Conservation (phyloP, 768 basidiomycete species). For the Psilocybe sp. region DNA sequence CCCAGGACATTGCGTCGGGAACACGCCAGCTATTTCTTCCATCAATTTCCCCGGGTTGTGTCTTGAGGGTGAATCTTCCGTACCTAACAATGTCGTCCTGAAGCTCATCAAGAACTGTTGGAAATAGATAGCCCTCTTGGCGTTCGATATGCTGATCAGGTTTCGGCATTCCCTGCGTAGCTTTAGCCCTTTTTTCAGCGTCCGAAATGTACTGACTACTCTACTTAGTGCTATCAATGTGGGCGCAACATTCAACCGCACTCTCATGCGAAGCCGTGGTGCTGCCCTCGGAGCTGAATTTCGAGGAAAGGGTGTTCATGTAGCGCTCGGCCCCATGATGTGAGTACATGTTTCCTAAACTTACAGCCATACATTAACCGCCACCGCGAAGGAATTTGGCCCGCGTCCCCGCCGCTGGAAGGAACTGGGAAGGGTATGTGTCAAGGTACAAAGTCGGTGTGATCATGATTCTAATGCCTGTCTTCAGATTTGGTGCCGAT, state of each 20-base stretch:
- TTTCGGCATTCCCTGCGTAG: slow-evolving; percentile 50
- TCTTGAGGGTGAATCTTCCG: slow-evolving; percentile 35
- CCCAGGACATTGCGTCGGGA: slow-evolving; percentile 46
- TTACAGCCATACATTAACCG: neutral
- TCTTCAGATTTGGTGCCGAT: slow-evolving; percentile 44
- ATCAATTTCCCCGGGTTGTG: slow-evolving; percentile 51
- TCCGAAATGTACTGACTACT: neutral
- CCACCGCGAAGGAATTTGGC: slow-evolving; percentile 35
- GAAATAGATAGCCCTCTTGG: slow-evolving; percentile 43
- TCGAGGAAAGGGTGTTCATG: slow-evolving; percentile 57
- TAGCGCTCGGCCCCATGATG: slow-evolving; percentile 52
- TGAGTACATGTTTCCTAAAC: slow-evolving; percentile 14
- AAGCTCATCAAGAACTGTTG: neutral
- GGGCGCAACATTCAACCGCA: slow-evolving; percentile 52
- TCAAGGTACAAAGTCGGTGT: neutral
- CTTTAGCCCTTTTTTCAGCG: slow-evolving; percentile 5
- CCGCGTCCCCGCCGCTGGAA: slow-evolving; percentile 43
- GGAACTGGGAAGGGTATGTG: slow-evolving; percentile 51
- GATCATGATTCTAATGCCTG: neutral
- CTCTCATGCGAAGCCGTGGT: slow-evolving; percentile 55
- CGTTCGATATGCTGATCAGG: slow-evolving; percentile 44
- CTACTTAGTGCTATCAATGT: slow-evolving; percentile 42
- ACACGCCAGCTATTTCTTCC: slow-evolving; percentile 42
- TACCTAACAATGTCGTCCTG: neutral
- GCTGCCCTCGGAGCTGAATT: slow-evolving; percentile 59